Percentiles rank a stretch among this genome's conserved stretches.
These are phyloP conservation scores for Silene conica DNA, from an alignment of 148 eudicot genomes.

Conservation along the genomic window DNA sequence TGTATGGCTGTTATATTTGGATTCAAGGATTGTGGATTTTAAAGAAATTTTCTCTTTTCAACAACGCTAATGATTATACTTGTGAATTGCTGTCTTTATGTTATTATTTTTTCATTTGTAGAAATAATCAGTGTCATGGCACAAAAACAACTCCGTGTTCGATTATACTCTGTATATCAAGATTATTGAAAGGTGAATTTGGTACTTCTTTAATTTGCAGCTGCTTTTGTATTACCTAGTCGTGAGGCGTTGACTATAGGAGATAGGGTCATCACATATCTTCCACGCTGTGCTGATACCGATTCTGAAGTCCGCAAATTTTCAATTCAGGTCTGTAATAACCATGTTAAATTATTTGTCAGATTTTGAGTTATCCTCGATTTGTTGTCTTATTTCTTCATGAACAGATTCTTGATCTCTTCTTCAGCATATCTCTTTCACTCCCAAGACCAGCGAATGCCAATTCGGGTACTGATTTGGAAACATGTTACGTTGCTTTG, in stretches of 20 bases:
- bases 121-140: not conserved
- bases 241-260: slow-evolving; percentile 92
- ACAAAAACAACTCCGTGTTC: not conserved
- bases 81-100: not conserved
- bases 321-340: slow-evolving; percentile 70
- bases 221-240: slow-evolving; percentile 85
- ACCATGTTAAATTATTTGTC: slow-evolving; percentile 4
- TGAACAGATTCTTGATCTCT: slow-evolving; percentile 78
- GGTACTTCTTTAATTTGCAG: slow-evolving; percentile 39
- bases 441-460: slow-evolving; percentile 63
- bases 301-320: slow-evolving; percentile 81
- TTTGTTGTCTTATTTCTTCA: not conserved
- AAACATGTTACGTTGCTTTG: slow-evolving; percentile 64
- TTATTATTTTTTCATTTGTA: not conserved
- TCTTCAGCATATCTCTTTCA: slow-evolving; percentile 82
- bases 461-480: slow-evolving; percentile 46
- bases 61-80: not conserved
- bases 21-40: not conserved
- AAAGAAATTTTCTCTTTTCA: not conserved
- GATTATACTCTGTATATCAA: not conserved
- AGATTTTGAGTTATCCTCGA: slow-evolving; percentile 4
- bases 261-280: slow-evolving; percentile 81
- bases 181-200: not conserved
- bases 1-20: not conserved
- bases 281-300: slow-evolving; percentile 94